Percentiles rank a stretch among this genome's conserved stretches.
These are phyloP conservation scores for Rhytidhysteron rufulum DNA, from an alignment of 2,329 filamentous ascomycete species.

Conservation along the genomic window DNA sequence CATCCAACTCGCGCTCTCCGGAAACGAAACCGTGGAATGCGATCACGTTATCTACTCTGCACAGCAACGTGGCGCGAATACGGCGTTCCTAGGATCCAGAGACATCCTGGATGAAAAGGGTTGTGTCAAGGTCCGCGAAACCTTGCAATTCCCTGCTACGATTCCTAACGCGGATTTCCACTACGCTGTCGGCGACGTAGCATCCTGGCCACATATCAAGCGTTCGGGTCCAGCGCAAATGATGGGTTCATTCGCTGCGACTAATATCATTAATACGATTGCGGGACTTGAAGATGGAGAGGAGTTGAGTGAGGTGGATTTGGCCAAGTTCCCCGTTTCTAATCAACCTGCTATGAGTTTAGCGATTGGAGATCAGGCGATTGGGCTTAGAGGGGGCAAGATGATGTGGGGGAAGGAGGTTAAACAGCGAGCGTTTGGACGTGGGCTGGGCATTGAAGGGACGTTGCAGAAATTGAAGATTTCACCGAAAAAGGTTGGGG, in stretches of 20 bases:
- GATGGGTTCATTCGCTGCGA: neutral
- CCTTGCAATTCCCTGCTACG: neutral
- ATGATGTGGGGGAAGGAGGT: slow-evolving; percentile 4
- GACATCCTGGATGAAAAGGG: neutral
- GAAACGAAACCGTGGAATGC: neutral
- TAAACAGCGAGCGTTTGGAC: slow-evolving; percentile 5
- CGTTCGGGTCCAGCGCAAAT: neutral
- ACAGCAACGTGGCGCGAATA: neutral
- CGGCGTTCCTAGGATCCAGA: neutral
- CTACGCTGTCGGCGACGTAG: neutral
- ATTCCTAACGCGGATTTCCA: neutral
- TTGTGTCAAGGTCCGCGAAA: neutral
- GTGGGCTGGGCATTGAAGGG: slow-evolving; percentile 4
- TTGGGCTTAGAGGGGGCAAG: slow-evolving; percentile 1
- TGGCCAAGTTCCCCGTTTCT: neutral
- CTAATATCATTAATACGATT: neutral
- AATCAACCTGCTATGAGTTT: slow-evolving; percentile 3
- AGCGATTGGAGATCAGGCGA: slow-evolving; percentile 5
- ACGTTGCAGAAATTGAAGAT: slow-evolving; percentile 5
- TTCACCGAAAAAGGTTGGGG: no score
- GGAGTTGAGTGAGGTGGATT: neutral
- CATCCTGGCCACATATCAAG: neutral
- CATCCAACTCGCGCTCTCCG: neutral
- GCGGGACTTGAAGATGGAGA: neutral
- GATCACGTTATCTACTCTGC: neutral